Conservation (phyloP, 345 rosid species). For the Eucalyptus pauciflora region DNA sequence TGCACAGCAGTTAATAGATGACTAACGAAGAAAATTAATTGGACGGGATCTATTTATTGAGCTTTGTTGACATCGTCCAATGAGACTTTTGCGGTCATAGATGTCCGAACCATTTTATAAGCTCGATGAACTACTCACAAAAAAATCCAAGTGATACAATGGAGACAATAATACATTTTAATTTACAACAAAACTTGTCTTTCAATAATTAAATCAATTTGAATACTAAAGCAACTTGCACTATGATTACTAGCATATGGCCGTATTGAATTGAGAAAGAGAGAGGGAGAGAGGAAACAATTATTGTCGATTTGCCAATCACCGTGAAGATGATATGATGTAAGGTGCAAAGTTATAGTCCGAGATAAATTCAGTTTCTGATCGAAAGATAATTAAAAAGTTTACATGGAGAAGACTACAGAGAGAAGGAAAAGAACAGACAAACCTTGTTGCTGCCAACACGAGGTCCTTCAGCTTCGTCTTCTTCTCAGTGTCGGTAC, state of each 20-base stretch:
- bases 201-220: background rate
- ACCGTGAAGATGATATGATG: background rate
- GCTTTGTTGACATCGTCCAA: background rate
- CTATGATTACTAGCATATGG: background rate
- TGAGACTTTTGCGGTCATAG: background rate
- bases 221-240: background rate
- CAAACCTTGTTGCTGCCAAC: conserved; percentile 88
- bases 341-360: background rate
- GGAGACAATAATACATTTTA: background rate
- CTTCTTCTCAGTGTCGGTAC: conserved; percentile 34
- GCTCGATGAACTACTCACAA: background rate
- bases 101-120: background rate
- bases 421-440: too few relatives aligned
- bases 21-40: background rate
- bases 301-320: background rate
- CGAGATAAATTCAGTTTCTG: background rate
- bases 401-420: background rate
- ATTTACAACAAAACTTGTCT: background rate
- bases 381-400: background rate
- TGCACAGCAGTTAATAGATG: background rate
- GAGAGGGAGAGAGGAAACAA: background rate
- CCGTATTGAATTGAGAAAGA: background rate
- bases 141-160: background rate
- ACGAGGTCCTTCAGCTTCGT: conserved; percentile 54
- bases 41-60: background rate